Evolutionary conservation across 179 eudicot species (phyloP).

Genomic region (Spergularia azorica): DNA sequence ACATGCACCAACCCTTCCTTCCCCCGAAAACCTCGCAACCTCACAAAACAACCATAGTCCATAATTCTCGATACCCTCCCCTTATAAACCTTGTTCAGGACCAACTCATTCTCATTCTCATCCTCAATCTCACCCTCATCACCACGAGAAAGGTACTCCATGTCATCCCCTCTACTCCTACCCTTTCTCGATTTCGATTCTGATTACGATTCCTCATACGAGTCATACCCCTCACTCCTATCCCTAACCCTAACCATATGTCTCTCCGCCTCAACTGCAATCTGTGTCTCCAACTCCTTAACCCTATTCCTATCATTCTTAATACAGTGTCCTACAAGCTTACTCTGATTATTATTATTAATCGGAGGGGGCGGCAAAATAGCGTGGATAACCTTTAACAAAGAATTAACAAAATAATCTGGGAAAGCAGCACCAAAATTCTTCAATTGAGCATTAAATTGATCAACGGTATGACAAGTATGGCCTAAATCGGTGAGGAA

Average conservation of each 20-base stretch:
- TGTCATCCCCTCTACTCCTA: neutral
- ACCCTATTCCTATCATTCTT: conserved; percentile 67
- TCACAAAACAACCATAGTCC: conserved; percentile 87
- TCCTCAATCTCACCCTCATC: conserved; percentile 19
- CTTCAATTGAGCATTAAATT: conserved; percentile 67
- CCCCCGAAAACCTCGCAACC: conserved; percentile 57
- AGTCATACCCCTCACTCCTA: neutral
- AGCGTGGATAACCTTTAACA: conserved; percentile 79
- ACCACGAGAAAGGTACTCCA: conserved; percentile 11
- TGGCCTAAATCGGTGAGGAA: conserved; percentile 73
- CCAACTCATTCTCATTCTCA: neutral
- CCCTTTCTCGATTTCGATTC: conserved; percentile 25
- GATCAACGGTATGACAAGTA: conserved; percentile 57
- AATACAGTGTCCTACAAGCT: conserved; percentile 55
- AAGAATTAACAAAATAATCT: conserved; percentile 76
- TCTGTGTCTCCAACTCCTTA: conserved; percentile 72
- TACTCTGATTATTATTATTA: conserved; percentile 21
- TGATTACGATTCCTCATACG: neutral
- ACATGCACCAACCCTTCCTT: conserved; percentile 83
- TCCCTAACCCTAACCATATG: neutral
- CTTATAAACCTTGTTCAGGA: conserved; percentile 50
- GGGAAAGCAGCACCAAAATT: conserved; percentile 85
- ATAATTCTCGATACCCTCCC: conserved; percentile 84
- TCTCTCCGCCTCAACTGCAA: conserved; percentile 47
- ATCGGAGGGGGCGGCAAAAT: conserved; percentile 57